Evolutionary conservation across 805 yeast genomes (phyloP).

Genomic region (Starmerella potacharoeniae): DNA sequence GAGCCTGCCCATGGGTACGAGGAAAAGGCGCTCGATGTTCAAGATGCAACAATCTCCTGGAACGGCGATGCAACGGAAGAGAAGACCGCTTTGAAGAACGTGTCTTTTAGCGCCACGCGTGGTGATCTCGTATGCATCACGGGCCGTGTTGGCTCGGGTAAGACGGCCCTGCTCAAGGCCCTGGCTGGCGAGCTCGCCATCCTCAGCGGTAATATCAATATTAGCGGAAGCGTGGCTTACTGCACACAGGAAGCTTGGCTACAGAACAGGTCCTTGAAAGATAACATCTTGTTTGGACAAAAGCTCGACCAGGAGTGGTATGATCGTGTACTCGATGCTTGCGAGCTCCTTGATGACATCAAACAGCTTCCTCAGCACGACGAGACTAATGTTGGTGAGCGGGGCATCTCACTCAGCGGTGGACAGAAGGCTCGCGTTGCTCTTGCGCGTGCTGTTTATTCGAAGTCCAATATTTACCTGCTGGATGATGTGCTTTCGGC

Average conservation of each 20-base stretch:
- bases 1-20: constrained; percentile 47
- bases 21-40: constrained; percentile 40
- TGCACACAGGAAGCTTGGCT: constrained; percentile 89
- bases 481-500: constrained; percentile 92
- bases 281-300: constrained; percentile 84
- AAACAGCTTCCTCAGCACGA: constrained; percentile 79
- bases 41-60: constrained; percentile 34
- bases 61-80: constrained; percentile 44
- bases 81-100: constrained; percentile 28
- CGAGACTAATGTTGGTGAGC: constrained; percentile 87
- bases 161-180: constrained; percentile 68
- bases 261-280: constrained; percentile 78
- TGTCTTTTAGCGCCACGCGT: constrained; percentile 51
- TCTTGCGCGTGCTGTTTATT: constrained; percentile 89
- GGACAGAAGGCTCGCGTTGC: constrained; percentile 96
- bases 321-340: constrained; percentile 68
- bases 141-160: constrained; percentile 79
- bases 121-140: constrained; percentile 73
- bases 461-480: constrained; percentile 83
- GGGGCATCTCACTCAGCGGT: constrained; percentile 91
- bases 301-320: constrained; percentile 73
- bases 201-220: constrained; percentile 52
- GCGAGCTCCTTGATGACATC: constrained; percentile 75
- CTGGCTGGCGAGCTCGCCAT: constrained; percentile 67
- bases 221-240: constrained; percentile 66